Percentiles rank a stretch among this genome's conserved stretches.
These are phyloP conservation scores for Verbascum thapsus DNA, from an alignment of 257 asterid genomes.

Conservation along the genomic window DNA sequence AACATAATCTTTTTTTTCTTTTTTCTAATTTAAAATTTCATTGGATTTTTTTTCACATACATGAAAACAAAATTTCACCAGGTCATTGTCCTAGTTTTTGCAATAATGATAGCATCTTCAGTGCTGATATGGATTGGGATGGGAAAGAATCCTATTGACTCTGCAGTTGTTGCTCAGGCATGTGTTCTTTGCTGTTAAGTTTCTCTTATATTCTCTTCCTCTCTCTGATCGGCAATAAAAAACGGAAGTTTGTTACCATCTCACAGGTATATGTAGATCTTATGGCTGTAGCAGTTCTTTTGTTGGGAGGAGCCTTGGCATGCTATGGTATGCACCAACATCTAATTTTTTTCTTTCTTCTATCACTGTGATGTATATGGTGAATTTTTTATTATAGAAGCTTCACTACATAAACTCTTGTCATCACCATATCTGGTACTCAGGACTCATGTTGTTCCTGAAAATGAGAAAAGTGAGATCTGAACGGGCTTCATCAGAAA, in stretches of 20 bases:
- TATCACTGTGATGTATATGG: too few relatives aligned
- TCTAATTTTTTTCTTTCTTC: slow-evolving; percentile 1
- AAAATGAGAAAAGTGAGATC: slow-evolving; percentile 97
- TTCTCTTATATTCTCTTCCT: too few relatives aligned
- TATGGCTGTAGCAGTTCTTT: slow-evolving; percentile 59
- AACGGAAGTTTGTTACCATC: slow-evolving; percentile 19
- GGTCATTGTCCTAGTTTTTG: slow-evolving; percentile 68
- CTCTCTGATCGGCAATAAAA: background rate
- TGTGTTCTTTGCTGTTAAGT: too few relatives aligned
- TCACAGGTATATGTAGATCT: slow-evolving; percentile 88
- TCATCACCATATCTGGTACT: slow-evolving; percentile 22
- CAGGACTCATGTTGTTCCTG: slow-evolving; percentile 81
- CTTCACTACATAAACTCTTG: background rate
- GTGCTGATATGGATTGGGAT: slow-evolving; percentile 84
- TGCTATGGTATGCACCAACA: slow-evolving; percentile 70
- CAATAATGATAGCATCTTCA: slow-evolving; percentile 66
- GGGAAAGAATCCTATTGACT: slow-evolving; percentile 58
- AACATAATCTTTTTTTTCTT: background rate
- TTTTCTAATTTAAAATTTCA: too few relatives aligned
- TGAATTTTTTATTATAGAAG: too few relatives aligned
- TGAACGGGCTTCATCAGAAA: slow-evolving; percentile 77
- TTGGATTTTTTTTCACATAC: slow-evolving; percentile 22
- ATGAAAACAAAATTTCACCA: slow-evolving; percentile 36
- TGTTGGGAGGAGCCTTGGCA: slow-evolving; percentile 93
- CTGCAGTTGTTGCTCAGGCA: slow-evolving; percentile 84